These are phyloP conservation scores for Aspergillus terreus DNA, from an alignment of 2,329 filamentous ascomycete genomes.

Conservation along the genomic window DNA sequence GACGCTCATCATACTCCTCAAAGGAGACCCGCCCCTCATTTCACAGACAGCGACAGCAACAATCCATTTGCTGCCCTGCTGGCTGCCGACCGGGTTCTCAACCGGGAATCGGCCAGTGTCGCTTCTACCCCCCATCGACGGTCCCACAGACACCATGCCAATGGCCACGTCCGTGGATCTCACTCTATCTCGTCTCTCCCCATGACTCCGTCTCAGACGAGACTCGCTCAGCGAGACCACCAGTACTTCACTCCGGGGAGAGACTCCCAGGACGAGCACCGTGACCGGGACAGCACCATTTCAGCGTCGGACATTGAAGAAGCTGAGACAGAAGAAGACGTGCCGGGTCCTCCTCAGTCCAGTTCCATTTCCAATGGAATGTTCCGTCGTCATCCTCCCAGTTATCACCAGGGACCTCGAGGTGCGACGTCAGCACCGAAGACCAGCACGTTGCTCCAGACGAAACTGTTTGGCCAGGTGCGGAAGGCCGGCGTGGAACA, in stretches of 20 bases:
- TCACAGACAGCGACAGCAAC: constrained; percentile 36
- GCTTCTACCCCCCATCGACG: constrained; percentile 64
- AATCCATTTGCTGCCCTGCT: constrained; percentile 74
- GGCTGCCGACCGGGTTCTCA: constrained; percentile 69
- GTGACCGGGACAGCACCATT: constrained; percentile 82
- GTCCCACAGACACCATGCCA: constrained; percentile 47
- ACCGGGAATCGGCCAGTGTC: constrained; percentile 70
- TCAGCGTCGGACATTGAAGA: constrained; percentile 59
- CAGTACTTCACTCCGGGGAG: constrained; percentile 58
- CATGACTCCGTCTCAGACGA: constrained; percentile 63
- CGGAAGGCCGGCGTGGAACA: constrained; percentile 51
- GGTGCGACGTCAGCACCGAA: constrained; percentile 37
- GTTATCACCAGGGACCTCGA: constrained; percentile 33
- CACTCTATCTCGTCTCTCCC: constrained; percentile 85
- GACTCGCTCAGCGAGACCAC: constrained; percentile 47
- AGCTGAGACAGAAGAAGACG: constrained; percentile 58
- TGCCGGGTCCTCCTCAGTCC: constrained; percentile 67
- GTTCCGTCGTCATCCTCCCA: constrained; percentile 57
- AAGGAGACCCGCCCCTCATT: constrained; percentile 39
- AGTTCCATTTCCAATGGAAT: constrained; percentile 73
- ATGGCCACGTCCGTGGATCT: constrained; percentile 67
- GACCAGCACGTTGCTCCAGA: constrained; percentile 52
- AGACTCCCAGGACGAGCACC: constrained; percentile 48
- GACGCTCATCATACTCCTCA: constrained; percentile 47
- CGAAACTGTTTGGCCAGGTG: constrained; percentile 60